phyloP scores from a whole-genome alignment of 768 basidiomycete genomes.

The Sarcodon sp. region DNA sequence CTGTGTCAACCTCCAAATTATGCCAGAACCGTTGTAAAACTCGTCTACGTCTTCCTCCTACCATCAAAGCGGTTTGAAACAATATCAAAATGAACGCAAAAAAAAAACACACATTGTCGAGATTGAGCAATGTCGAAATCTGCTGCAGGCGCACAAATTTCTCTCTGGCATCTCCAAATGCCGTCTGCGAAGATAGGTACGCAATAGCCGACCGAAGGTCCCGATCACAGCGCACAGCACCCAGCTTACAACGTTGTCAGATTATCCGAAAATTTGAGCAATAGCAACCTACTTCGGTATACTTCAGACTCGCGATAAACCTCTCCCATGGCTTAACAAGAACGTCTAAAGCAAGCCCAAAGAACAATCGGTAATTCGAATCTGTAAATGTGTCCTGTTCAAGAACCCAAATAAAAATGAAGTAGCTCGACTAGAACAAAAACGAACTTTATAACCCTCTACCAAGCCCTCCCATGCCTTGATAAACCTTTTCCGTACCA shows the following conservation, averaged over 20 bases:
- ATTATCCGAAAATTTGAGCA: neutral
- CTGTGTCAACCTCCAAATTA: constrained; percentile 72
- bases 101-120: constrained; percentile 50
- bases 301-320: constrained; percentile 64
- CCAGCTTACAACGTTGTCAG: constrained; percentile 43
- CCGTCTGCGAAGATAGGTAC: constrained; percentile 79
- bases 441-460: constrained; percentile 73
- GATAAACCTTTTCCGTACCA: constrained; percentile 82
- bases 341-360: constrained; percentile 74
- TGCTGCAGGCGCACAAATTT: constrained; percentile 90
- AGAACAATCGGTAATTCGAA: constrained; percentile 76
- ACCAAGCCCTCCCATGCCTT: constrained; percentile 79
- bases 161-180: constrained; percentile 83
- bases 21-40: constrained; percentile 89
- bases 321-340: constrained; percentile 96
- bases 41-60: constrained; percentile 93
- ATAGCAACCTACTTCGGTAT: constrained; percentile 59
- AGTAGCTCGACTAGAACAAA: neutral
- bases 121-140: constrained; percentile 81
- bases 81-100: neutral
- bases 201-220: constrained; percentile 77
- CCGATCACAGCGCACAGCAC: constrained; percentile 89
- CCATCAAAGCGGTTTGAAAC: neutral
- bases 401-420: neutral
- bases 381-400: constrained; percentile 77